Evolutionary conservation across 768 basidiomycete species (phyloP), one percentile per base, ranked within the genome.

Genomic region (Mycena indigotica): DNA sequence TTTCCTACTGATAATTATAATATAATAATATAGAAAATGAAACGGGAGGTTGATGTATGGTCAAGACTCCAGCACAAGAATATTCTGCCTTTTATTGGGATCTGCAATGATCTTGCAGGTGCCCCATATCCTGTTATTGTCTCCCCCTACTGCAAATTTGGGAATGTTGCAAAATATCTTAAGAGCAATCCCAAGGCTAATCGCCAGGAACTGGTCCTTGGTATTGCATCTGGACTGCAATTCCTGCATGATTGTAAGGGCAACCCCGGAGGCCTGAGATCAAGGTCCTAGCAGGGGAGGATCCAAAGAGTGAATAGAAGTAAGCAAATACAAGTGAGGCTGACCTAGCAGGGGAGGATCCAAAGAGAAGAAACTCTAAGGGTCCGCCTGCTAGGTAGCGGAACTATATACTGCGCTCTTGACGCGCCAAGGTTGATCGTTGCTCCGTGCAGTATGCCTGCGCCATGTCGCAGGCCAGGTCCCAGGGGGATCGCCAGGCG

Each of bases 111-210:
- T 35, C 26, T 55, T 3, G 5, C 29, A 5, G 41, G 45, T 15
- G 56, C 60, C 16, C 52, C 55, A 1, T 54, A 16, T 39, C 61
- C 61, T 4, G 56, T 55, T 19, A 40, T 62, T 48, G 30, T 62
- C 10, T 57, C 61, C 2, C 61, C 61, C 2, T 62, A 53, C 38
- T 62, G 48, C 39, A 55, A 62, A 35, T 35, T 41, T 10, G 61
- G 61, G 2, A 50, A 62, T 52, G 41, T 55, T 16, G 52, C 24
- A 26, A 55, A 38, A 16, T 62, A 58, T 25, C n/a, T 62, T 19
- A 28, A 28, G 24, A 55, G 35, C 15, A 23, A 58, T 19, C 55
- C 55, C 1, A 2, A n/a, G 17, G 39, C 32, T 4, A 40, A 50
- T 28, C 44, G 57, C 13, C 5, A 49, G 8, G 52, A 45, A 15